Conservation (phyloP, 2,329 filamentous ascomycete genomes). For the Alternaria sp. region DNA sequence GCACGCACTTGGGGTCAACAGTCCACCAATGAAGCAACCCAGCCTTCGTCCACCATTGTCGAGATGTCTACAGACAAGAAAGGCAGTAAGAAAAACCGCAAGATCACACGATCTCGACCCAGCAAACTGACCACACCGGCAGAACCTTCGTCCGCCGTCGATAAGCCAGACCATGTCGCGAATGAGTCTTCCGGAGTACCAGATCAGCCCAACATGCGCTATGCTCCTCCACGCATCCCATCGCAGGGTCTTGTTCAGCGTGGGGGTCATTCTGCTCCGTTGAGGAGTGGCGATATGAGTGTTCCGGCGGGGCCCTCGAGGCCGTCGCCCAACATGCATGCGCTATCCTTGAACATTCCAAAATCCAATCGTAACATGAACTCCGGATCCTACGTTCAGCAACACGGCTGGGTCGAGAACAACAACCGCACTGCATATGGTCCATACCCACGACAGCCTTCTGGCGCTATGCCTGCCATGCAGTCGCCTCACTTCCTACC, state of each 20-base stretch:
- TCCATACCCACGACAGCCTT: conserved; percentile 18
- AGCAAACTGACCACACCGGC: conserved; percentile 13
- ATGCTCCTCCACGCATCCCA: background rate
- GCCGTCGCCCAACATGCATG: conserved; percentile 8
- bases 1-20: background rate
- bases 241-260: conserved; percentile 1
- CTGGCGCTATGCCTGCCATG: conserved; percentile 12
- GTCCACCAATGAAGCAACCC: background rate
- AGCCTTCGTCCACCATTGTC: background rate
- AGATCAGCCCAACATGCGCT: background rate
- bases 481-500: conserved; percentile 23
- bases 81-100: conserved; percentile 17
- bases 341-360: conserved; percentile 10
- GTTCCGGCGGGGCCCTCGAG: background rate
- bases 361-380: conserved; percentile 17
- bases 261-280: background rate
- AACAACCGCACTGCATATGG: conserved; percentile 18
- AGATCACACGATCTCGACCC: background rate
- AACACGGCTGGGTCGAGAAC: conserved; percentile 28
- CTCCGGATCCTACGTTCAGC: conserved; percentile 16
- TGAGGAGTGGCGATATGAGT: conserved; percentile 1
- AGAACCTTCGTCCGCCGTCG: conserved; percentile 9
- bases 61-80: background rate
- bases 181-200: background rate
- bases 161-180: background rate